Base-by-base conservation (phyloP, 1,284 basidiomycete genomes). In the Marasmius tenuissimus region DNA sequence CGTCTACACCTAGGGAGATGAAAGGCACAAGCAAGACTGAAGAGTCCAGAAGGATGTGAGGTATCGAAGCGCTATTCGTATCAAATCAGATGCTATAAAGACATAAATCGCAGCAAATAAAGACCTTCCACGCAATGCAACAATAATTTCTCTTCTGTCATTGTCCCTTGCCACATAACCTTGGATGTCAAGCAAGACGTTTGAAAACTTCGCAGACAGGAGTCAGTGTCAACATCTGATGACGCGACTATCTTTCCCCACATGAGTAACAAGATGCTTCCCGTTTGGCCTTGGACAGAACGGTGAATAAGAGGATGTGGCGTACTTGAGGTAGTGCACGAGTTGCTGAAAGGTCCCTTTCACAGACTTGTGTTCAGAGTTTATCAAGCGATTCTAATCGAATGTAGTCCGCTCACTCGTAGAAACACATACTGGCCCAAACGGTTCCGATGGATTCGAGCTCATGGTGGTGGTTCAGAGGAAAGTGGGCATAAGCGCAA, bases 281-380 rank as follows among this genome's bases (percentile, higher is more conserved):
- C 82, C 82, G 60, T 83, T 81, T 3, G 83, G 83, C 7, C 76
- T 73, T 8, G 76, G 78, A 60, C 83, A 85, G 9, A 84, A 52
- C 2, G 70, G 57, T 40, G 68, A 71, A 62, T 85, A 85, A 1
- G 81, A 80, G 4, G 81, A 83, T 33, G 82, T 79, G 2, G 81
- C 79, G 63, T 80, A 82, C 67, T 81, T 82, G 73, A 81, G 79
- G 70, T 82, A 81, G 63, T 79, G 75, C 3, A 80, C 66, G 8
- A 83, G 71, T 61, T 79, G 70, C 50, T 76, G 65, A 65, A 76
- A 81, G 7, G 72, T 61, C 14, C 73, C 78, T 81, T 53, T 51
- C 18, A 45, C 27, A 34, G 39, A 34, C 47, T 22, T n/a, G 22
- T 33, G 16, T 14, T 45, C 42, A 45, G 18, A 45, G 10, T 14